Evolutionary conservation across 73 alveolate genomes (phyloP), one percentile per base, ranked within the genome.

Genomic region (Blepharisma japonicum): DNA sequence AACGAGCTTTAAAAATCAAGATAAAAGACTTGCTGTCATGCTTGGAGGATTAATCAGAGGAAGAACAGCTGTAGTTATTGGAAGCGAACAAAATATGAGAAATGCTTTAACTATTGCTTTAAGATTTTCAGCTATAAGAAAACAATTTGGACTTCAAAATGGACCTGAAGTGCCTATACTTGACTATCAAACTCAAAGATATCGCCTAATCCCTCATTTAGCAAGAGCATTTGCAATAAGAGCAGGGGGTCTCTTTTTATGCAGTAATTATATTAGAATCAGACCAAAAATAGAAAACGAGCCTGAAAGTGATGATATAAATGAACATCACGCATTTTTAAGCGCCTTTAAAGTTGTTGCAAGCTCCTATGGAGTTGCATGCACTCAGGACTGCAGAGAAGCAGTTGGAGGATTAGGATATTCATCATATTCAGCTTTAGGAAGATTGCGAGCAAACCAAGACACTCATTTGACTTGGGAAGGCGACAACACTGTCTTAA

Each of bases 401-500:
- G 81, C 81, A 39, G 66, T 86, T 77, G 95, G 95, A 50, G 95
- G 95, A 7, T 83, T 71, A 54, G 95, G 96, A 8, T 89, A 70
- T 71, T 91, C 93, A 25, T 50, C 76, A 71, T 90, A 86, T 56
- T 55, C 89, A 8, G 83, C 86, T 61, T 55, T 92, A 18, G 89
- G 91, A 51, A 11, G 66, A 18, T 51, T 14, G n/a, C n/a, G 66
- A 51, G 66, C 27, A 18, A 14, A 51, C 66, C 66, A 51, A 51
- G 66, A 51, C 66, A 51, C 66, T 11, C 66, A 51, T 51, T 3
- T 18, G 2, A 91, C 97, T 18, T 90, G 90, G 88, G 97, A 91
- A 77, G 97, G 97, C 18, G 97, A 91, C 56, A 89, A 89, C 86
- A 80, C 93, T 25, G 97, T 91, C 32, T 67, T 91, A 46, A 83